Evolutionary conservation across 2,329 filamentous ascomycete genomes (phyloP).

Genomic region (Fusarium globosum): DNA sequence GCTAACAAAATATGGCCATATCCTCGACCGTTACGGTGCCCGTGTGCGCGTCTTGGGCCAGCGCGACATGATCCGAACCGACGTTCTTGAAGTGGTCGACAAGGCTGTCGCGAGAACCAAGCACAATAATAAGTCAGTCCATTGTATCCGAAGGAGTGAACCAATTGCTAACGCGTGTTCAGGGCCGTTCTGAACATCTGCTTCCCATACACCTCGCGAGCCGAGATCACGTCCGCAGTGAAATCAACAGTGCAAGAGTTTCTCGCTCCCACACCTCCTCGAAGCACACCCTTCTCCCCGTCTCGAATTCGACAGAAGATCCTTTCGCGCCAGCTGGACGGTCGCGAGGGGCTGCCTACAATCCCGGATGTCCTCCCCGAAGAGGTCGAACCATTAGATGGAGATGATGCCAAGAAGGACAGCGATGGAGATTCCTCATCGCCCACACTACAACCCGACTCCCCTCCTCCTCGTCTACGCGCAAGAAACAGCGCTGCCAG

Average conservation of each 20-base stretch:
- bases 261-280: slow-evolving; percentile 74
- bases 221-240: slow-evolving; percentile 93
- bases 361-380: slow-evolving; percentile 62
- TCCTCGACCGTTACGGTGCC: slow-evolving; percentile 93
- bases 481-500: slow-evolving; percentile 49
- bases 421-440: slow-evolving; percentile 70
- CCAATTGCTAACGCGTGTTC: slow-evolving; percentile 17
- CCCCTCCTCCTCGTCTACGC: slow-evolving; percentile 56
- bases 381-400: slow-evolving; percentile 54
- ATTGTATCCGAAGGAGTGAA: not conserved
- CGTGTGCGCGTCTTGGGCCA: slow-evolving; percentile 87
- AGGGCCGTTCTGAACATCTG: slow-evolving; percentile 85
- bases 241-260: slow-evolving; percentile 89
- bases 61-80: slow-evolving; percentile 82
- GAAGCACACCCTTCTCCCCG: slow-evolving; percentile 83
- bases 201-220: slow-evolving; percentile 95
- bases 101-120: slow-evolving; percentile 87
- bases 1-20: slow-evolving; percentile 89
- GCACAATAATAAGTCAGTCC: slow-evolving; percentile 78
- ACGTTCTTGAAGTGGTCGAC: slow-evolving; percentile 90
- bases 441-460: slow-evolving; percentile 67
- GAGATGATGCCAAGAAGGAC: slow-evolving; percentile 53
- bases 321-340: slow-evolving; percentile 71
- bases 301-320: slow-evolving; percentile 89
- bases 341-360: slow-evolving; percentile 59